Percentiles rank a stretch among this genome's conserved stretches.
Evolutionary conservation across 2,329 filamentous ascomycete species (phyloP).

Genomic region (Arthroderma sp.): DNA sequence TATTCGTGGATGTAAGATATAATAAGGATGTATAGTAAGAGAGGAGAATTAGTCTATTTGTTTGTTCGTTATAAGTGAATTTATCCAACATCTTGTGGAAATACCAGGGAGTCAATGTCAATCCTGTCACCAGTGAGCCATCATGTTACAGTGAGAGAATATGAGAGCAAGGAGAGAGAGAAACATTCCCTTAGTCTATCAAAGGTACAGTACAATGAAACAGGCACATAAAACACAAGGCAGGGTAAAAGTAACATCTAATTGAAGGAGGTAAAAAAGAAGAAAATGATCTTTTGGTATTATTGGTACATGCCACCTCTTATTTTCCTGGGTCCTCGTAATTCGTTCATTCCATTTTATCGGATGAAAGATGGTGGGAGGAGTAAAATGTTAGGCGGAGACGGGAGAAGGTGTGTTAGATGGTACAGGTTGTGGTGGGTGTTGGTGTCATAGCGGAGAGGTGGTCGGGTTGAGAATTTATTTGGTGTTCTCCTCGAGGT

Average conservation of each 20-base stretch:
- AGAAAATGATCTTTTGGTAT: constrained; percentile 2
- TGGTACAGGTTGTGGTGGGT: neutral
- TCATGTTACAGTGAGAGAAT: neutral
- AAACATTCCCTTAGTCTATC: constrained; percentile 3
- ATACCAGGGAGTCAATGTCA: neutral
- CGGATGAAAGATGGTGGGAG: neutral
- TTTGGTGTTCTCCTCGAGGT: constrained; percentile 11
- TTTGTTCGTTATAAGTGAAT: neutral
- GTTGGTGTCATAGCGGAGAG: constrained; percentile 4
- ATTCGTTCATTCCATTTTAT: neutral
- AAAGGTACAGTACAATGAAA: neutral
- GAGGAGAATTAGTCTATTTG: neutral
- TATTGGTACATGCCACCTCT: constrained; percentile 1
- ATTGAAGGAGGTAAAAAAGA: neutral
- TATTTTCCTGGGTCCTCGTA: neutral
- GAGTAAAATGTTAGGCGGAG: neutral
- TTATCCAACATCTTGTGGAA: neutral
- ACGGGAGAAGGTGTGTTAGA: neutral
- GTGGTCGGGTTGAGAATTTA: constrained; percentile 4
- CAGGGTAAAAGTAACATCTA: neutral
- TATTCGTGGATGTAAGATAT: neutral
- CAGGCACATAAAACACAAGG: neutral
- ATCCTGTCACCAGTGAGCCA: neutral
- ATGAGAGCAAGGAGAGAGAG: neutral
- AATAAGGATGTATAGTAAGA: neutral